Conservation (phyloP, 2,329 filamentous ascomycete genomes). For the Passalora sequoiae region DNA sequence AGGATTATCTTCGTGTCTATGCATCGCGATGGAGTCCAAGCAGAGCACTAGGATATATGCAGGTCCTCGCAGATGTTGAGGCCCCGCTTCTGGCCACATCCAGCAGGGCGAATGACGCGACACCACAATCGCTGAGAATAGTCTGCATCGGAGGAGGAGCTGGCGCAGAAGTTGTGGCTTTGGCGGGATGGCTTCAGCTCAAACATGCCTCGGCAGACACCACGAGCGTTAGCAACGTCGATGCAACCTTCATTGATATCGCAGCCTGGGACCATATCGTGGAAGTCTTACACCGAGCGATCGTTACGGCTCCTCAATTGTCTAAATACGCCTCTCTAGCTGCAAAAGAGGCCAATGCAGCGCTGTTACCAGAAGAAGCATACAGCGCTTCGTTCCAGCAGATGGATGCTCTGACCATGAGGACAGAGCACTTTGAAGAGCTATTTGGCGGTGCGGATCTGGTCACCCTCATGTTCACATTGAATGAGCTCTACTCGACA, state of each 20-base stretch:
- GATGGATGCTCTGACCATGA: conserved; percentile 46
- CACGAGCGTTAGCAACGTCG: conserved; percentile 21
- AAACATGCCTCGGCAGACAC: not conserved
- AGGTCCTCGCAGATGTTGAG: conserved; percentile 45
- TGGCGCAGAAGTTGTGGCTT: conserved; percentile 61
- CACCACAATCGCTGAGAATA: conserved; percentile 33
- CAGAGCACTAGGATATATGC: conserved; percentile 74
- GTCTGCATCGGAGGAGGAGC: conserved; percentile 61
- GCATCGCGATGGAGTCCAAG: conserved; percentile 87
- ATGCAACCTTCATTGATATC: conserved; percentile 69
- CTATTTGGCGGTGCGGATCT: conserved; percentile 41
- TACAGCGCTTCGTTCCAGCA: conserved; percentile 44
- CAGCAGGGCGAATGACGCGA: not conserved
- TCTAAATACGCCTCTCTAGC: conserved; percentile 47
- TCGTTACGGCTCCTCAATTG: conserved; percentile 49
- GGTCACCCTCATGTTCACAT: conserved; percentile 83
- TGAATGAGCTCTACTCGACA: conserved; percentile 87
- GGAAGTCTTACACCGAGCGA: conserved; percentile 50
- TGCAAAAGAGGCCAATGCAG: conserved; percentile 38
- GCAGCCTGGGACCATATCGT: conserved; percentile 70
- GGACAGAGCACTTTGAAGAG: conserved; percentile 33
- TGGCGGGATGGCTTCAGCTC: conserved; percentile 48
- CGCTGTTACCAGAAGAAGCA: conserved; percentile 32
- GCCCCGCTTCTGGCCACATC: conserved; percentile 12
- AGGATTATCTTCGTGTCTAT: conserved; percentile 72